These are phyloP conservation scores for Termitomyces eurrhizus DNA, from an alignment of 768 basidiomycete genomes.

Conservation along the genomic window DNA sequence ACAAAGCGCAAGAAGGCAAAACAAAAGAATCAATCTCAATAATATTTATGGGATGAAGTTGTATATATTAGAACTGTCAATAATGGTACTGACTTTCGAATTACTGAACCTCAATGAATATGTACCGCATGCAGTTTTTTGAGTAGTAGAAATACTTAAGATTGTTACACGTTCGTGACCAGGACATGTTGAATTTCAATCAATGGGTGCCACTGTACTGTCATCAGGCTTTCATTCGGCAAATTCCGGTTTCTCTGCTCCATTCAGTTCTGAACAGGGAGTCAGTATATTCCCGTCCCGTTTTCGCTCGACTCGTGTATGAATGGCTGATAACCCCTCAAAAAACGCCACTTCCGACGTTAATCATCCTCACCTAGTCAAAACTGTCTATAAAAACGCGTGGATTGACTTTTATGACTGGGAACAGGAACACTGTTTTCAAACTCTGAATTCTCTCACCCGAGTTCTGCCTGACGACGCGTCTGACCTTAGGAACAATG, in stretches of 20 bases:
- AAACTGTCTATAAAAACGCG: conserved; percentile 9
- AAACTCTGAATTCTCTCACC: conserved; percentile 15
- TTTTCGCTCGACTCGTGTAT: background rate
- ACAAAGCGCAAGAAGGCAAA: conserved; percentile 16
- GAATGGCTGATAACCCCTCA: conserved; percentile 3
- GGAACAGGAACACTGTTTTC: conserved; percentile 18
- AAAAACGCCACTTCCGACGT: background rate
- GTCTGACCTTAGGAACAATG: background rate
- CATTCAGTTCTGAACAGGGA: background rate
- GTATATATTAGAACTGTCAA: background rate
- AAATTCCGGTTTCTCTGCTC: conserved; percentile 5
- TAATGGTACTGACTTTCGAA: background rate
- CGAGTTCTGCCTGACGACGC: background rate
- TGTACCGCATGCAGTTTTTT: background rate
- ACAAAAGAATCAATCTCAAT: conserved; percentile 4
- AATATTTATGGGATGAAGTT: background rate
- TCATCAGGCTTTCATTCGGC: background rate
- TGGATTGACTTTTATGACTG: conserved; percentile 22
- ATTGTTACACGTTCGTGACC: too few species aligned
- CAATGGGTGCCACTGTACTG: too few species aligned
- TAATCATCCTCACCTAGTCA: conserved; percentile 5
- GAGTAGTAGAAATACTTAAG: too few species aligned
- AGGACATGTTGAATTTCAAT: too few species aligned
- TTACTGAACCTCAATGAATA: background rate
- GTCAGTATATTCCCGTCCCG: background rate